Percentiles rank a stretch among this genome's conserved stretches.
Conservation (phyloP, 805 yeast genomes). For the Teunomyces tritomae region DNA sequence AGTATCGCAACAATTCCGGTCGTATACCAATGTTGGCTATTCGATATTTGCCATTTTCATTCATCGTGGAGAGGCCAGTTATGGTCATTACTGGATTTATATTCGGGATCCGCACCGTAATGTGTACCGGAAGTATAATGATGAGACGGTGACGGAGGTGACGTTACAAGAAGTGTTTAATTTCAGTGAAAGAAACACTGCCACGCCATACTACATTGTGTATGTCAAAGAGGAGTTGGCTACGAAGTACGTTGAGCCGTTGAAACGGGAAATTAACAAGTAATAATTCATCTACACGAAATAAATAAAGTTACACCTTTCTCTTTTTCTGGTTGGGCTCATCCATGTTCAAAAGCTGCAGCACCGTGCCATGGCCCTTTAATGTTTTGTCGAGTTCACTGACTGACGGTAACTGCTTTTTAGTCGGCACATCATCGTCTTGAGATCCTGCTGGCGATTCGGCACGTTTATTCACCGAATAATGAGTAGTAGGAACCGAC, state of each 20-base stretch:
- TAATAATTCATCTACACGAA: neutral
- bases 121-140: conserved; percentile 86
- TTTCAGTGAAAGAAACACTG: conserved; percentile 66
- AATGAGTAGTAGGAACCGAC: neutral
- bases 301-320: conserved; percentile 3
- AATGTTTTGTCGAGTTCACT: conserved; percentile 35
- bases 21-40: conserved; percentile 66
- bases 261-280: conserved; percentile 44
- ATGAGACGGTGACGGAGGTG: conserved; percentile 89
- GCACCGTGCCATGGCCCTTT: conserved; percentile 9
- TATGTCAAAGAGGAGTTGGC: conserved; percentile 67
- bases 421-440: conserved; percentile 2
- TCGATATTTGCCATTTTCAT: conserved; percentile 87
- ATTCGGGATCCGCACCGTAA: conserved; percentile 70
- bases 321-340: conserved; percentile 10
- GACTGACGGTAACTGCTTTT: conserved; percentile 33
- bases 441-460: no score
- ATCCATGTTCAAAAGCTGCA: neutral
- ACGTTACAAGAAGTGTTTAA: conserved; percentile 62
- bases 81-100: conserved; percentile 97
- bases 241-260: conserved; percentile 57
- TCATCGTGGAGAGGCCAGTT: conserved; percentile 93
- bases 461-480: neutral
- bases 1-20: conserved; percentile 60
- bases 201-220: conserved; percentile 91